These are phyloP conservation scores for Exophiala phaeomuriformis DNA, from an alignment of 2,329 filamentous ascomycete genomes.

Conservation along the genomic window DNA sequence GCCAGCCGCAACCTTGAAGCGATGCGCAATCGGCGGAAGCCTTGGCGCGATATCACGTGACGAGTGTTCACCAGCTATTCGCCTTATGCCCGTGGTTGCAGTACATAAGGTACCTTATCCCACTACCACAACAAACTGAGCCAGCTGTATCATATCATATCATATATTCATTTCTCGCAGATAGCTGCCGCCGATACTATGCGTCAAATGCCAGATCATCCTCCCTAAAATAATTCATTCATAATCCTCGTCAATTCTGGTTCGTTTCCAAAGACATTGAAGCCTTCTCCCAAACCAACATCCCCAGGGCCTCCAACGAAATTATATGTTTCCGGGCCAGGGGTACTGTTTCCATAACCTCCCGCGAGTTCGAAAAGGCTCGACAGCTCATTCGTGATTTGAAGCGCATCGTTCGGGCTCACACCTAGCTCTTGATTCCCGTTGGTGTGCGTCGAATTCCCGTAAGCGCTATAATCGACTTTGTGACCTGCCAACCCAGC, in stretches of 20 bases:
- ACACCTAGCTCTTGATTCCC: constrained; percentile 39
- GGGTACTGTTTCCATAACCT: constrained; percentile 37
- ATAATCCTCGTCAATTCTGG: constrained; percentile 55
- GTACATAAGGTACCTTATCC: too few relatives aligned
- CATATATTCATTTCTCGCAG: not conserved
- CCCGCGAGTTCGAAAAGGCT: constrained; percentile 58
- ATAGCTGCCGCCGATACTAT: too few relatives aligned
- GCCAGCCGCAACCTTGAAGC: too few relatives aligned
- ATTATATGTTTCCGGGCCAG: constrained; percentile 30
- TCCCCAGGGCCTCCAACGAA: constrained; percentile 30
- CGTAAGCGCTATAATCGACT: constrained; percentile 50
- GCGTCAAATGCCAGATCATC: not conserved
- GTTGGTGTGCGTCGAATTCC: constrained; percentile 28
- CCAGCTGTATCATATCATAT: not conserved
- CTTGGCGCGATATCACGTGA: not conserved
- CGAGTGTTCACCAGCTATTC: too few relatives aligned
- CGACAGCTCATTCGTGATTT: constrained; percentile 54
- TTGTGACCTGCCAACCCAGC: constrained; percentile 57
- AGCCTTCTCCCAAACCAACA: constrained; percentile 16
- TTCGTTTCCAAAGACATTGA: constrained; percentile 44
- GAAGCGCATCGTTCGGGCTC: constrained; percentile 52
- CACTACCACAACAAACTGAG: too few relatives aligned
- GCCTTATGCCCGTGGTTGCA: too few relatives aligned
- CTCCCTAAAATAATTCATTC: constrained; percentile 49
- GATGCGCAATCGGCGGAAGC: not conserved